Base-by-base conservation (phyloP, 306 rosid species). In the Calophaca sinica region DNA sequence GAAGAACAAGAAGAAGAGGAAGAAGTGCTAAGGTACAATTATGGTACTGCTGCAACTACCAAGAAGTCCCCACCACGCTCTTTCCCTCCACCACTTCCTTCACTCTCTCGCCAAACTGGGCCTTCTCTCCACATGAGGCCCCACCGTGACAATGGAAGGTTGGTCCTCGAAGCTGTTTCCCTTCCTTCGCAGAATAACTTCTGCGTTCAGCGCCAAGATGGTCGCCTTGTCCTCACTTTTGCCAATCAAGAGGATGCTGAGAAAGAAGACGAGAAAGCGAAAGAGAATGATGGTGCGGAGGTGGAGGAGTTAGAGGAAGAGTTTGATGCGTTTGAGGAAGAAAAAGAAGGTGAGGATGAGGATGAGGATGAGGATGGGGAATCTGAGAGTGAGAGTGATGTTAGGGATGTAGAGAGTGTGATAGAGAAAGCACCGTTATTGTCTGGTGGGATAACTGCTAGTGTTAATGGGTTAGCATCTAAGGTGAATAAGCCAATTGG, bases 181-280 rank as follows among this genome's bases (percentile, higher is more conserved):
- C 14, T 89, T 66, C 93, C 89, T 68, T 80, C 81, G 0, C 69
- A 62, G 9, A 84, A 83, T 70, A 88, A 85, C 79, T 91, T 91
- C 72, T 76, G 61, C 46, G 94, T 88, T 54, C 83, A 65, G 33
- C 89, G 97, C 57, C 91, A 83, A 73, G 89, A 82, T 42, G 97
- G 97, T 53, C 89, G 97, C 68, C 93, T 91, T 71, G 88, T 91
- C 58, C 94, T 91, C 75, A 86, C 91, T 57, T 83, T 89, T 13
- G 76, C 83, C 53, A 46, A 62, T 49, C 74, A 76, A 1, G 10
- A 68, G 46, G 83, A 42, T 6, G 79, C 9, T 39, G 72, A 65
- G 4, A 9, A 48, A 12, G 7, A 46, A 36, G 29, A 35, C 4
- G 76, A 58, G 26, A 71, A 41, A 3, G 70, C 46, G 14, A 28